phyloP scores from a whole-genome alignment of 225 moss, liverwort and hornwort genomes.

The Asterella californica region DNA sequence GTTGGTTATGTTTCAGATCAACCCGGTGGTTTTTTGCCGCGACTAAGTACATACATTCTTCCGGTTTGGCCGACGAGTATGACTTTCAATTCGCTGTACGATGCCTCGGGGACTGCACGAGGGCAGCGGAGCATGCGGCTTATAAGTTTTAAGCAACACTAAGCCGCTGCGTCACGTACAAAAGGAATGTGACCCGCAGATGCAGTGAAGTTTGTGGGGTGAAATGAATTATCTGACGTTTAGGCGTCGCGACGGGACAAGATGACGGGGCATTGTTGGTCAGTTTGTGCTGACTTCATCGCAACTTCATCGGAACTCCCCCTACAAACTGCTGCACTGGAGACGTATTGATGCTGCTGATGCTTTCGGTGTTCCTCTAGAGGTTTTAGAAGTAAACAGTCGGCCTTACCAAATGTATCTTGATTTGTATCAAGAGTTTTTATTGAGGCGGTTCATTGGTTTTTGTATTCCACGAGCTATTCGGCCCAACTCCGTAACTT shows the following conservation, averaged over 20 bases:
- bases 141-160: neutral
- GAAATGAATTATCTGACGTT: neutral
- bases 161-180: neutral
- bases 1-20: neutral
- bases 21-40: neutral
- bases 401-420: neutral
- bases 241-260: neutral
- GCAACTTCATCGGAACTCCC: neutral
- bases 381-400: neutral
- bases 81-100: neutral
- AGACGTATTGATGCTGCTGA: neutral
- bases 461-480: too few relatives aligned
- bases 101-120: neutral
- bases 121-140: neutral
- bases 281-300: neutral
- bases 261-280: neutral
- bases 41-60: slow-evolving; percentile 7
- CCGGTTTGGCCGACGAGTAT: neutral
- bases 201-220: neutral
- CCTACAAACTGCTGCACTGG: neutral
- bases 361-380: neutral
- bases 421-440: too few relatives aligned
- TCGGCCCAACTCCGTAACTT: too few relatives aligned
- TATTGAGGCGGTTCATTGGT: too few relatives aligned
- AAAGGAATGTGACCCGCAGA: neutral